These are phyloP conservation scores for Starmera quercuum DNA, from an alignment of 805 yeast genomes.

Conservation along the genomic window DNA sequence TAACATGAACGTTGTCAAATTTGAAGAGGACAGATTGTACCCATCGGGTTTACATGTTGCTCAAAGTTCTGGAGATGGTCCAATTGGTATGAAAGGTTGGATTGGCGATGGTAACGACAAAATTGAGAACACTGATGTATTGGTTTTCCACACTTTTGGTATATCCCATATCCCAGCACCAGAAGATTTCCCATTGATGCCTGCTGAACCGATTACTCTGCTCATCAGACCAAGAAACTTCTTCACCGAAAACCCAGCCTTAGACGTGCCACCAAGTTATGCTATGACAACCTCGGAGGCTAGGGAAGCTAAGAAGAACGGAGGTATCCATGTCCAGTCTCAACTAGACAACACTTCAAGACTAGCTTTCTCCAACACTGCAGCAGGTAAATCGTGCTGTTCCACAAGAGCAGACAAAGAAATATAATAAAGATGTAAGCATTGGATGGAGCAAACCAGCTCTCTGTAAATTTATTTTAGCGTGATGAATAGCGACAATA, in stretches of 20 bases:
- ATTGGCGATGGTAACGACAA: conserved; percentile 51
- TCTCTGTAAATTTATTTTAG: no score
- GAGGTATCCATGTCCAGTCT: conserved; percentile 31
- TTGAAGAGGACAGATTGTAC: conserved; percentile 62
- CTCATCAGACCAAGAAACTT: conserved; percentile 74
- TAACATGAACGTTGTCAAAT: conserved; percentile 63
- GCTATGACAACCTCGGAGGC: conserved; percentile 38
- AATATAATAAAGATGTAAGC: no score
- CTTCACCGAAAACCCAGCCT: conserved; percentile 69
- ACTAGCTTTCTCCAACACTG: conserved; percentile 34
- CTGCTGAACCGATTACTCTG: conserved; percentile 72
- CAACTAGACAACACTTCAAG: conserved; percentile 41
- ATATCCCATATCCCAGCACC: conserved; percentile 84
- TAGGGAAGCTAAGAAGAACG: conserved; percentile 29
- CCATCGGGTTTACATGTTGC: conserved; percentile 79
- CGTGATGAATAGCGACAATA: no score
- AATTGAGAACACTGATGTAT: conserved; percentile 62
- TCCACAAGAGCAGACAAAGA: background rate
- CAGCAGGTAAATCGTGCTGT: conserved; percentile 4
- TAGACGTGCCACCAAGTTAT: conserved; percentile 65
- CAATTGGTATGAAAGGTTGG: conserved; percentile 62
- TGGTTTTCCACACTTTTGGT: conserved; percentile 78
- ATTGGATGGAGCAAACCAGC: no score
- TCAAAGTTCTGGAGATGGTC: conserved; percentile 66
- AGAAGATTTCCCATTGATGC: conserved; percentile 87